A percentile compares a stretch with the other conserved stretches of the same genome.
phyloP scores from a whole-genome alignment of 768 basidiomycete genomes.

The Pleurotus tuoliensis region DNA sequence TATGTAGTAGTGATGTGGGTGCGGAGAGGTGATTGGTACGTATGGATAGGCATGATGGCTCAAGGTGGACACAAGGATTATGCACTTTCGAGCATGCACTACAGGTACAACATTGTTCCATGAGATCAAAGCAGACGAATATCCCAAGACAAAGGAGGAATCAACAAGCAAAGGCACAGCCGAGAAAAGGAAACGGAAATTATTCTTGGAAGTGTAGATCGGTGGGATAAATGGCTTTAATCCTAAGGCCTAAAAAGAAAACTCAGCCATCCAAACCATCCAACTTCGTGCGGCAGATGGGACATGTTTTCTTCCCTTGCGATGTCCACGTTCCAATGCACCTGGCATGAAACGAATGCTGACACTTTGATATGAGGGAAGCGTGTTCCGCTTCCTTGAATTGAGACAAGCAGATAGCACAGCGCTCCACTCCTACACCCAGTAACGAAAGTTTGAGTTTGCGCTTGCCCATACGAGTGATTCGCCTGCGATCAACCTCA shows the following conservation, averaged over 20 bases:
- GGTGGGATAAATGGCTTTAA: neutral
- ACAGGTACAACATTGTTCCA: neutral
- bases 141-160: neutral
- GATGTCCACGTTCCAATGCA: conserved; percentile 64
- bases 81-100: neutral
- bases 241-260: neutral
- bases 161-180: neutral
- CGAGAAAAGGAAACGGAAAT: neutral
- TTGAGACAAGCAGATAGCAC: conserved; percentile 69
- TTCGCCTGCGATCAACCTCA: conserved; percentile 55
- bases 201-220: neutral
- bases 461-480: conserved; percentile 59
- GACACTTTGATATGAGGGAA: conserved; percentile 53
- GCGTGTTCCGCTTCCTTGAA: conserved; percentile 59
- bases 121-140: neutral
- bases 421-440: conserved; percentile 62
- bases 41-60: neutral
- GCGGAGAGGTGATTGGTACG: neutral
- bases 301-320: conserved; percentile 53
- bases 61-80: neutral
- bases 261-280: conserved; percentile 12
- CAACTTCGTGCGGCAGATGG: conserved; percentile 55
- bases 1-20: too few species aligned
- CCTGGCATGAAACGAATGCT: conserved; percentile 62
- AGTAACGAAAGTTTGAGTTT: conserved; percentile 68